These are phyloP conservation scores for Scleroderma bovista DNA, from an alignment of 768 basidiomycete genomes.

Conservation along the genomic window DNA sequence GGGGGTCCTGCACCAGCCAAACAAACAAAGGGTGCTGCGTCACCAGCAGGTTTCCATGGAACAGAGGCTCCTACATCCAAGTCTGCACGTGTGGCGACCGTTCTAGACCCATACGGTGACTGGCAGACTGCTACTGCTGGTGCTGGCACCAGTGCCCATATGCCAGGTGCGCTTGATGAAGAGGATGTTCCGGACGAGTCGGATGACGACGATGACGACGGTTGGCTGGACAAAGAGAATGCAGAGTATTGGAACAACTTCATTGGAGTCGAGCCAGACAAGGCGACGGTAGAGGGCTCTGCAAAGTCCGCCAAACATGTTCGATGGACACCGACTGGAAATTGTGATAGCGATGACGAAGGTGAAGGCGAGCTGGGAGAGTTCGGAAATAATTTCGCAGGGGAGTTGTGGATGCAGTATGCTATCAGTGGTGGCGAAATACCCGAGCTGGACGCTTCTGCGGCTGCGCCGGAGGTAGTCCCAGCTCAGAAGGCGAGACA, in stretches of 20 bases:
- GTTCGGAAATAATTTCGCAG: slow-evolving; percentile 12
- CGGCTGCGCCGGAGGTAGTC: slow-evolving; percentile 1
- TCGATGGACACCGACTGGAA: slow-evolving; percentile 20
- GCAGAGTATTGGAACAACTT: slow-evolving; percentile 26
- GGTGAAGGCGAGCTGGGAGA: slow-evolving; percentile 18
- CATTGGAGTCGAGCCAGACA: slow-evolving; percentile 13
- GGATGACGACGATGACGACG: slow-evolving; percentile 15
- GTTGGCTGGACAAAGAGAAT: slow-evolving; percentile 21
- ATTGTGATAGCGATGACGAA: slow-evolving; percentile 19
- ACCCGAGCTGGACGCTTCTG: slow-evolving; percentile 7
- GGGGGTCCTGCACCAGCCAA: slow-evolving; percentile 4
- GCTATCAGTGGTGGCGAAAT: slow-evolving; percentile 23
- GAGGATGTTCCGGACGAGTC: slow-evolving; percentile 3
- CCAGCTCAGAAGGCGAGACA: slow-evolving; percentile 5
- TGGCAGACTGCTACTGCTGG: background rate
- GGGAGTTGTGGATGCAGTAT: slow-evolving; percentile 26
- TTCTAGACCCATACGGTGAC: slow-evolving; percentile 12
- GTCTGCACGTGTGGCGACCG: slow-evolving; percentile 9
- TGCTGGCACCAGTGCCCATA: background rate
- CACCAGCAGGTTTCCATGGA: slow-evolving; percentile 7
- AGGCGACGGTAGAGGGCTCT: slow-evolving; percentile 2
- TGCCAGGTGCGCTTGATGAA: slow-evolving; percentile 5
- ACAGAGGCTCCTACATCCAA: slow-evolving; percentile 6
- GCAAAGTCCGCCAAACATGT: slow-evolving; percentile 15
- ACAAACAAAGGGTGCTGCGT: slow-evolving; percentile 9